phyloP scores from a whole-genome alignment of 1,284 basidiomycete genomes.

The Pyrrhoderma noxium region DNA sequence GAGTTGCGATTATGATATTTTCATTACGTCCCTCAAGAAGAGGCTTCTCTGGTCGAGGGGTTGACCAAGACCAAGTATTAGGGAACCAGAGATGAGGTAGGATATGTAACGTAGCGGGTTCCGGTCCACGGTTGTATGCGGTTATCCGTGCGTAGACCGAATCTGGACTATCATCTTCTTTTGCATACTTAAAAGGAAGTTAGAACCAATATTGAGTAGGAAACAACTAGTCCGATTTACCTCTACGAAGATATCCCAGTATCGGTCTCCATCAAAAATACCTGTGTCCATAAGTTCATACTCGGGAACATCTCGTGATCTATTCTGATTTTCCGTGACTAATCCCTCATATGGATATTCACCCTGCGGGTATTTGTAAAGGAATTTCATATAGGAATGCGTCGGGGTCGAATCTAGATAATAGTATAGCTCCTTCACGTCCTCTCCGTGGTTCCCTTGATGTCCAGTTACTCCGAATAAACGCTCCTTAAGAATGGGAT shows the following conservation, averaged over 20 bases:
- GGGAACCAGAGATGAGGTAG: constrained; percentile 96
- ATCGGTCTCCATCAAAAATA: constrained; percentile 85
- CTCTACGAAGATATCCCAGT: constrained; percentile 98
- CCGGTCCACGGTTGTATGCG: constrained; percentile 93
- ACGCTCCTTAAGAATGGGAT: constrained; percentile 94
- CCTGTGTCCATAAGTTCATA: constrained; percentile 94
- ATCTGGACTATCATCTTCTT: constrained; percentile 89
- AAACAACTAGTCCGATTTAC: constrained; percentile 35
- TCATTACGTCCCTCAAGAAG: constrained; percentile 53
- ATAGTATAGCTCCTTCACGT: constrained; percentile 97
- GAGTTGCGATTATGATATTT: constrained; percentile 64
- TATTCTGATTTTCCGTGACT: constrained; percentile 75
- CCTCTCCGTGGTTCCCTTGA: constrained; percentile 98
- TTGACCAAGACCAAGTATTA: constrained; percentile 96
- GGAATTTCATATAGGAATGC: constrained; percentile 98
- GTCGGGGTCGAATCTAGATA: constrained; percentile 98
- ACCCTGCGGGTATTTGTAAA: constrained; percentile 96
- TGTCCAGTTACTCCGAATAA: constrained; percentile 93
- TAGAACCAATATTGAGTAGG: constrained; percentile 16
- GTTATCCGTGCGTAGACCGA: constrained; percentile 91
- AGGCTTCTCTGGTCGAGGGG: constrained; percentile 77
- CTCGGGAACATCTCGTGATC: constrained; percentile 82
- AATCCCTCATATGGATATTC: constrained; percentile 92
- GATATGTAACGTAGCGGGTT: constrained; percentile 91
- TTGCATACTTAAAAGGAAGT: constrained; percentile 71